Percentiles rank a stretch among this genome's conserved stretches.
Evolutionary conservation across 768 basidiomycete genomes (phyloP).

Genomic region (Tylopilus vinaceipallidus): DNA sequence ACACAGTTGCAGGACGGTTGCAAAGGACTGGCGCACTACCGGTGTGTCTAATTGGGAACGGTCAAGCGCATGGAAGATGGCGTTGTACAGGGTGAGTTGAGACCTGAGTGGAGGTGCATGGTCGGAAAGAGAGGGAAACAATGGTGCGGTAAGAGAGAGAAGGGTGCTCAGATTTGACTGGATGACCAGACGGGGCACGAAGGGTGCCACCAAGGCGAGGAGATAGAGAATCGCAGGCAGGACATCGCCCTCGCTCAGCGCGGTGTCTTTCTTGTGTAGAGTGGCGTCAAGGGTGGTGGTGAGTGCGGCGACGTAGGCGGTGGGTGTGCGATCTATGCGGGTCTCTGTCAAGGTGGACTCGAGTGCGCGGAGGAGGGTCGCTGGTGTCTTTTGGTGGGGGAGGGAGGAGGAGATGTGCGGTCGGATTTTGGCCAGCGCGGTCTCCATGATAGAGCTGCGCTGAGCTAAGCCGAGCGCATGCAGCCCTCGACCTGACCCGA

Average conservation of each 20-base stretch:
- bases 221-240: constrained; percentile 35
- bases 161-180: constrained; percentile 71
- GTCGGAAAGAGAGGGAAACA: constrained; percentile 64
- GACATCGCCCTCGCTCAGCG: constrained; percentile 71
- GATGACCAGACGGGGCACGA: constrained; percentile 78
- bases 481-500: constrained; percentile 1
- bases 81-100: constrained; percentile 73
- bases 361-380: constrained; percentile 78
- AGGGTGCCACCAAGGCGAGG: constrained; percentile 32
- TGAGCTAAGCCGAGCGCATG: neutral
- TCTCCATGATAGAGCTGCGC: constrained; percentile 44
- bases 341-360: constrained; percentile 79
- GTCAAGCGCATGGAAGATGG: constrained; percentile 69
- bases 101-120: constrained; percentile 85
- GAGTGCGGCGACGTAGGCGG: constrained; percentile 94
- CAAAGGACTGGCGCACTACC: constrained; percentile 78
- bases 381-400: constrained; percentile 88
- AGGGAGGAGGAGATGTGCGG: constrained; percentile 79
- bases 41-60: constrained; percentile 64
- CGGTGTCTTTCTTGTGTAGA: constrained; percentile 54
- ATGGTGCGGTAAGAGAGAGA: constrained; percentile 69
- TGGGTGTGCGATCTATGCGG: constrained; percentile 63
- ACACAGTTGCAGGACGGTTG: constrained; percentile 77
- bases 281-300: constrained; percentile 81
- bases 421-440: constrained; percentile 78